These are phyloP conservation scores for Scedosporium aurantiacum DNA, from an alignment of 2,329 filamentous ascomycete genomes.

Conservation along the genomic window DNA sequence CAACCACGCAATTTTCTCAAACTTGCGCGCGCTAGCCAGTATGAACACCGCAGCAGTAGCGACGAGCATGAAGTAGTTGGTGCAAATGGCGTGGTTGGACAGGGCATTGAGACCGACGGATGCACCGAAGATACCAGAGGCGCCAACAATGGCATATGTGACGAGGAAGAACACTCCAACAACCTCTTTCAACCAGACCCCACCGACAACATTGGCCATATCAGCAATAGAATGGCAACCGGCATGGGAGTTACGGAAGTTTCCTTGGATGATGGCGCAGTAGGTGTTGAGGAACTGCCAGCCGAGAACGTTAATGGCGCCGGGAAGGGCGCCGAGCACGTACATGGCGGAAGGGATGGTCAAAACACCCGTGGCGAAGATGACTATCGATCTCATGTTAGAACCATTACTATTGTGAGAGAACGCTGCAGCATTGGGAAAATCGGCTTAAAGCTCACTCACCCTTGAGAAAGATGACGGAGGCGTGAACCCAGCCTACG, in stretches of 20 bases:
- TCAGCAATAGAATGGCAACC: conserved; percentile 34
- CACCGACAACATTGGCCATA: conserved; percentile 47
- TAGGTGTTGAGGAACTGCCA: conserved; percentile 30
- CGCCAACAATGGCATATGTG: conserved; percentile 44
- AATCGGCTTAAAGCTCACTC: conserved; percentile 3
- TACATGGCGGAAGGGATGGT: conserved; percentile 31
- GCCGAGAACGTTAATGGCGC: conserved; percentile 29
- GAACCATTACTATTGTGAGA: not conserved
- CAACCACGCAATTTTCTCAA: conserved; percentile 50
- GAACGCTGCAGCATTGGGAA: not conserved
- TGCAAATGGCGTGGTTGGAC: conserved; percentile 45
- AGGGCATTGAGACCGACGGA: conserved; percentile 50
- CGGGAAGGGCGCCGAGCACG: conserved; percentile 29
- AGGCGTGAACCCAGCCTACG: conserved; percentile 35
- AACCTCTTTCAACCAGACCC: conserved; percentile 37
- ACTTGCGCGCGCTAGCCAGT: conserved; percentile 43
- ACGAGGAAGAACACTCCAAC: conserved; percentile 45
- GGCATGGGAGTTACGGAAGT: conserved; percentile 26
- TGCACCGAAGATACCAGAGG: conserved; percentile 46
- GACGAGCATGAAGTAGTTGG: conserved; percentile 45
- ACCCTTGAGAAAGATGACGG: conserved; percentile 35
- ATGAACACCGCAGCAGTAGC: conserved; percentile 37
- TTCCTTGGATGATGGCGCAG: conserved; percentile 26
- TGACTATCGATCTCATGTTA: conserved; percentile 15
- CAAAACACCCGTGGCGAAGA: conserved; percentile 31